Base-by-base conservation (phyloP, 2,329 filamentous ascomycete genomes). In the Neoascochyta sp. region DNA sequence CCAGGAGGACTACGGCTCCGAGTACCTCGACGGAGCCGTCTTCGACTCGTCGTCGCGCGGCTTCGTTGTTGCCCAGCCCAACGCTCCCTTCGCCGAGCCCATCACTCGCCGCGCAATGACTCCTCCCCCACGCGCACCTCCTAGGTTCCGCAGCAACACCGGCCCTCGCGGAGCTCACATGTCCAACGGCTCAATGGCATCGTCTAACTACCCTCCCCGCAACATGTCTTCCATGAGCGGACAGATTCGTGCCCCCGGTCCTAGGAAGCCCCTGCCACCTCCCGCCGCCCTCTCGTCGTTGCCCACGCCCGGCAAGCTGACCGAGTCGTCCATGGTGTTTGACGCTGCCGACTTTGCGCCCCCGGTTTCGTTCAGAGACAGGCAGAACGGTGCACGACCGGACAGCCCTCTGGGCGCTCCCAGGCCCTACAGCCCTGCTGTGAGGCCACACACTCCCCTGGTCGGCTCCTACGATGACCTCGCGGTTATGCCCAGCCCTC, bases 91-190 rank as follows among this genome's bases (percentile, higher is more conserved):
- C 49, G 85, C 89, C 8, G 79, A 95, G 62, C 87, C 86, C 8
- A 76, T 94, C 10, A 81, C 79, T 42, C 85, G 90, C 50, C 85
- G 90, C 53, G 90, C 90, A 29, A 95, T 96, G 90, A 96, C 90
- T 12, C 90, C 90, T 29, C 90, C 90, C 11, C 89, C 90, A 45
- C 73, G 75, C 32, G 78, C 75, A 36, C 76, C 78, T 28, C 75
- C 77, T 9, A 71, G 76, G 34, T 76, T 64, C 55, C 55, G 57
- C 25, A 62, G 56, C 39, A 66, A 54, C 42, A 51, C 48, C 31
- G 40, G 28, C 23, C 39, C 43, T 25, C 46, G 46, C 22, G 41
- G 37, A 41, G 63, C 65, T 8, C 70, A 73, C 48, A 68, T 68
- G 57, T 68, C 69, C 16, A 64, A 66, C 27, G 63, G 67, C 32